A percentile compares a stretch with the other conserved stretches of the same genome.
Conservation (phyloP, 2,329 filamentous ascomycete species). For the Ophiobolus disseminans region DNA sequence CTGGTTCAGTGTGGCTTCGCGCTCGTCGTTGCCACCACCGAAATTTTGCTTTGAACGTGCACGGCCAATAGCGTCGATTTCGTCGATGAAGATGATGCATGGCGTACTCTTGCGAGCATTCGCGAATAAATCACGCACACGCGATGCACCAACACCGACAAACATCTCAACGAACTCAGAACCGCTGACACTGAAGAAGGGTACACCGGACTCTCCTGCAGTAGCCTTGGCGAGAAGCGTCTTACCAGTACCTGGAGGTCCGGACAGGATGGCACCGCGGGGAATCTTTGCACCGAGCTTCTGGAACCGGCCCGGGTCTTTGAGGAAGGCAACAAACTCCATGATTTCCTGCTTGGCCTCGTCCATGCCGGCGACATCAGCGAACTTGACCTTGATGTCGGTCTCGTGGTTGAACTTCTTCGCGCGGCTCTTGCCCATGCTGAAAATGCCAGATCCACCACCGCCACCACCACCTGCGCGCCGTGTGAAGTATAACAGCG, state of each 20-base stretch:
- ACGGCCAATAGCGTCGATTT: slow-evolving; percentile 97
- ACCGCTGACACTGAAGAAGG: slow-evolving; percentile 97
- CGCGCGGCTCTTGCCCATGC: slow-evolving; percentile 92
- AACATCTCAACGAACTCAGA: slow-evolving; percentile 99
- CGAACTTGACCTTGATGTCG: slow-evolving; percentile 94
- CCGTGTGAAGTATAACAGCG: slow-evolving; percentile 79
- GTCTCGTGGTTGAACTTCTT: slow-evolving; percentile 98
- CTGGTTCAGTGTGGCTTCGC: slow-evolving; percentile 96
- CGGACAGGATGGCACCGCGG: slow-evolving; percentile 92
- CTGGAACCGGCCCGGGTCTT: slow-evolving; percentile 91
- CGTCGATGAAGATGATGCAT: slow-evolving; percentile 99
- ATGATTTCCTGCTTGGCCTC: slow-evolving; percentile 98
- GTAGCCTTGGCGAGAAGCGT: slow-evolving; percentile 96
- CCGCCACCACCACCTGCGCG: slow-evolving; percentile 73
- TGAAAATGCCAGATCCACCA: slow-evolving; percentile 79
- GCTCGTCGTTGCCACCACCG: slow-evolving; percentile 93
- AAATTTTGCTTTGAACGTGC: slow-evolving; percentile 83
- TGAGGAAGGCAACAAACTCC: slow-evolving; percentile 98
- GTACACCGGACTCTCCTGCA: slow-evolving; percentile 93
- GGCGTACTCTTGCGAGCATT: slow-evolving; percentile 95
- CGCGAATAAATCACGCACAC: slow-evolving; percentile 92
- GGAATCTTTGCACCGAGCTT: slow-evolving; percentile 97
- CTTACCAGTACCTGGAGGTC: slow-evolving; percentile 98
- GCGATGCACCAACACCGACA: slow-evolving; percentile 94
- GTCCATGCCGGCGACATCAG: slow-evolving; percentile 96